Percentiles rank a stretch among this genome's conserved stretches.
These are phyloP conservation scores for Fusarium avenaceum DNA, from an alignment of 2,329 filamentous ascomycete genomes.

Conservation along the genomic window DNA sequence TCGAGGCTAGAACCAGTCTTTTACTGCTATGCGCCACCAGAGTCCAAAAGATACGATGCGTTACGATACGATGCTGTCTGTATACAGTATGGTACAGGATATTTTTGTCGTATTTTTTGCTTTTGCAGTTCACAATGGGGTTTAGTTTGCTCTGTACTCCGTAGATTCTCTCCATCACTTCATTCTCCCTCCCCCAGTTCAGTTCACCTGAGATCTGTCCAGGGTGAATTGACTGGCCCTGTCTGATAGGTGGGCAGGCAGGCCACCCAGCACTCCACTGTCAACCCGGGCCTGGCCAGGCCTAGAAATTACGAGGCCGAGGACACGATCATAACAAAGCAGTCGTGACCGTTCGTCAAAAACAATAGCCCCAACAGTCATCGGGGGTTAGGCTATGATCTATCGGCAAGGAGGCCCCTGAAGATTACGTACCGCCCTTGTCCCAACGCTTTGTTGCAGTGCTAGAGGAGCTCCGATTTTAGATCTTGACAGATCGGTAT, in stretches of 20 bases:
- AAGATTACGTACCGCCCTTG: constrained; percentile 41
- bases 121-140: constrained; percentile 23
- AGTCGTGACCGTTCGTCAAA: constrained; percentile 9
- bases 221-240: constrained; percentile 34
- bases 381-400: constrained; percentile 25
- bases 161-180: constrained; percentile 8
- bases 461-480: constrained; percentile 21
- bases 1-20: constrained; percentile 35
- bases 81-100: constrained; percentile 25
- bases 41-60: constrained; percentile 9
- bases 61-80: constrained; percentile 15
- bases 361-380: constrained; percentile 12
- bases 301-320: constrained; percentile 38
- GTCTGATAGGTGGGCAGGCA: not conserved
- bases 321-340: constrained; percentile 35
- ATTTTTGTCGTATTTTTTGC: constrained; percentile 14
- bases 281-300: constrained; percentile 18
- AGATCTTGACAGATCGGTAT: constrained; percentile 34
- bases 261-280: constrained; percentile 1
- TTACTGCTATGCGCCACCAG: constrained; percentile 38
- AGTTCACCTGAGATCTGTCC: constrained; percentile 44
- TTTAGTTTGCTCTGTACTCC: constrained; percentile 1
- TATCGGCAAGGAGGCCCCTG: constrained; percentile 21
- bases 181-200: no score
- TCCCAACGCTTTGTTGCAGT: constrained; percentile 22